Percentiles rank a stretch among this genome's conserved stretches.
phyloP scores from a whole-genome alignment of 768 basidiomycete genomes.

The Coprinopsis strossmayeri region DNA sequence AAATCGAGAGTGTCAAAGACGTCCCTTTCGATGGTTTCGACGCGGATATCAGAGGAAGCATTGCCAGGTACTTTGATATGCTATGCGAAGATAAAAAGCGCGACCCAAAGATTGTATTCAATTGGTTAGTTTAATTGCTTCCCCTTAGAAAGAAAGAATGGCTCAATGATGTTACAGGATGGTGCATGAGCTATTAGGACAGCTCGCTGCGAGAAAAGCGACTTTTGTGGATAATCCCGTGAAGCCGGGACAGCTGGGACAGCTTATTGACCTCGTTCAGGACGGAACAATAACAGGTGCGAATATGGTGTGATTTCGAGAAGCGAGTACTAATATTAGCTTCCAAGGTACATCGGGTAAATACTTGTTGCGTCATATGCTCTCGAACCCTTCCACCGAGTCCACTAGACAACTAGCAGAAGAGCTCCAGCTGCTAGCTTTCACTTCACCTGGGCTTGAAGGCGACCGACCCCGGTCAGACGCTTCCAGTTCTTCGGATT shows the following conservation, averaged over 20 bases:
- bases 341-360: slow-evolving; percentile 71
- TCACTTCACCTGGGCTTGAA: slow-evolving; percentile 17
- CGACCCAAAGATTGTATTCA: slow-evolving; percentile 67
- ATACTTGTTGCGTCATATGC: slow-evolving; percentile 64
- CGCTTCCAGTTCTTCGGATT: neutral
- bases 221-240: slow-evolving; percentile 55
- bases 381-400: slow-evolving; percentile 36
- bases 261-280: slow-evolving; percentile 73
- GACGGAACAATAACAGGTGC: slow-evolving; percentile 62
- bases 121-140: slow-evolving; percentile 56
- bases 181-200: slow-evolving; percentile 80
- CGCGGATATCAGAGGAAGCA: slow-evolving; percentile 28
- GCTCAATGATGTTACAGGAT: slow-evolving; percentile 51
- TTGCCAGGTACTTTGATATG: slow-evolving; percentile 77
- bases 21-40: slow-evolving; percentile 54
- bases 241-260: slow-evolving; percentile 58
- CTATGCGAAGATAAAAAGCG: slow-evolving; percentile 41
- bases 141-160: neutral
- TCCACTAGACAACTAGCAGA: slow-evolving; percentile 36
- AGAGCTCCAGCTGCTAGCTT: slow-evolving; percentile 41
- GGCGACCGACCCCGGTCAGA: slow-evolving; percentile 11
- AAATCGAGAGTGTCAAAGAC: slow-evolving; percentile 60
- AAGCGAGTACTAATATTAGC: neutral
- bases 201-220: slow-evolving; percentile 52
- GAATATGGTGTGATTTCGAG: slow-evolving; percentile 1